Conservation (phyloP, 2,329 filamentous ascomycete species). For the Nemania abortiva region DNA sequence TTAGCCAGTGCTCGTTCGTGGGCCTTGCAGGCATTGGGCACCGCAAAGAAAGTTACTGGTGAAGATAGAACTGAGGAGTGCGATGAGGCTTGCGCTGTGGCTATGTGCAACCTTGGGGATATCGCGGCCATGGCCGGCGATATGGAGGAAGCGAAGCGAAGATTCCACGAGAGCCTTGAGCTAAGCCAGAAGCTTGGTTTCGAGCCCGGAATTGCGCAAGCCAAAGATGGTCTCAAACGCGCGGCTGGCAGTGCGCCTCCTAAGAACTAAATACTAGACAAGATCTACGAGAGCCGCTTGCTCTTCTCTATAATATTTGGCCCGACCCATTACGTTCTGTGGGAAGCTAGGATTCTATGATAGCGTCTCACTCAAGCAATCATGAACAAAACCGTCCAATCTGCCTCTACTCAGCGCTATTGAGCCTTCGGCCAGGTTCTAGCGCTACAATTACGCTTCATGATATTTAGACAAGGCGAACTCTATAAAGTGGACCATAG, state of each 20-base stretch:
- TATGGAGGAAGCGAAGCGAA: slow-evolving; percentile 71
- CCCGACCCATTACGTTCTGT: too few relatives aligned
- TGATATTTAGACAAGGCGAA: background rate
- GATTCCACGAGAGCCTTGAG: slow-evolving; percentile 76
- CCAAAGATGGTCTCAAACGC: slow-evolving; percentile 62
- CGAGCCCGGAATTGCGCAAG: slow-evolving; percentile 63
- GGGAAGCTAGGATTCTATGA: too few relatives aligned
- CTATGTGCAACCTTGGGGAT: slow-evolving; percentile 88
- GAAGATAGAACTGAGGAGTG: slow-evolving; percentile 81
- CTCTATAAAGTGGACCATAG: slow-evolving; percentile 6
- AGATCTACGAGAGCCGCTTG: background rate
- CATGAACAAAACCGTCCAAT: too few relatives aligned
- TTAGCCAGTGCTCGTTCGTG: slow-evolving; percentile 79
- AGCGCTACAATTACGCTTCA: background rate
- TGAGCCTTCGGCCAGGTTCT: background rate
- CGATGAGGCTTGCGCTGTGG: slow-evolving; percentile 83
- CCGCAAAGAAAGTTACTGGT: slow-evolving; percentile 73
- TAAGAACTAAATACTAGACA: slow-evolving; percentile 1
- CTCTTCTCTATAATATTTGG: too few relatives aligned
- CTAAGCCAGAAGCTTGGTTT: slow-evolving; percentile 69
- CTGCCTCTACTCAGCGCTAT: background rate
- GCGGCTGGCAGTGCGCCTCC: slow-evolving; percentile 29
- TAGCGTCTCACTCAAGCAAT: too few relatives aligned
- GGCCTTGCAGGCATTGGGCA: slow-evolving; percentile 80
- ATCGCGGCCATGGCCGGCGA: slow-evolving; percentile 82